These are phyloP conservation scores for Paspalum vaginatum DNA, from an alignment of 176 grass and related monocot genomes.

Conservation along the genomic window DNA sequence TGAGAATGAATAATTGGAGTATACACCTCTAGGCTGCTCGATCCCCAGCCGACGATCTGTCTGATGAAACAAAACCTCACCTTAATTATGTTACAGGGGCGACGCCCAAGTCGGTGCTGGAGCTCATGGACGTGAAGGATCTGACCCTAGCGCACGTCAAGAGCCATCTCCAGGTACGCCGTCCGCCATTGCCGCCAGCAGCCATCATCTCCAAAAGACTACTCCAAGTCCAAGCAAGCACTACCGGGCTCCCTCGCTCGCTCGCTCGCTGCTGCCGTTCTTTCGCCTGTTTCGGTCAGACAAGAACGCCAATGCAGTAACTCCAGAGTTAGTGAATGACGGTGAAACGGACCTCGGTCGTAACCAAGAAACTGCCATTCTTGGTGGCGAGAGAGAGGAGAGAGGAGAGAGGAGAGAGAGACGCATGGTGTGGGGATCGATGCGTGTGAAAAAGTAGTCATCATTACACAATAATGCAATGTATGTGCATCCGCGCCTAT, in stretches of 20 bases:
- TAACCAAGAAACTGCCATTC: slow-evolving; percentile 68
- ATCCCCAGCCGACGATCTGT: not conserved
- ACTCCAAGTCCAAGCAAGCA: no score
- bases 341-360: slow-evolving; percentile 39
- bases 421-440: slow-evolving; percentile 52
- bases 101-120: slow-evolving; percentile 96
- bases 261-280: slow-evolving; percentile 15
- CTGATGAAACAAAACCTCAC: slow-evolving; percentile 14
- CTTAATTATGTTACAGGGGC: slow-evolving; percentile 47
- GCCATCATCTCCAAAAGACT: not conserved
- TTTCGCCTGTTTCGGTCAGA: slow-evolving; percentile 46
- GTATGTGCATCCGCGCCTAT: slow-evolving; percentile 56
- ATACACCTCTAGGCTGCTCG: no score
- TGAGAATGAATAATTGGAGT: no score
- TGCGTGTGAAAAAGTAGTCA: slow-evolving; percentile 56
- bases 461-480: slow-evolving; percentile 82
- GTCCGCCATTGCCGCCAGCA: slow-evolving; percentile 21
- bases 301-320: slow-evolving; percentile 63
- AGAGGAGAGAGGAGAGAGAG: slow-evolving; percentile 35
- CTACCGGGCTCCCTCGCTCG: no score
- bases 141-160: slow-evolving; percentile 99
- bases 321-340: slow-evolving; percentile 51
- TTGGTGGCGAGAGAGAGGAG: slow-evolving; percentile 33
- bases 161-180: slow-evolving; percentile 97
- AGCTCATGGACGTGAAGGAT: slow-evolving; percentile 99